These are phyloP conservation scores for Selenicereus undatus DNA, from an alignment of 148 eudicot genomes.

Conservation along the genomic window DNA sequence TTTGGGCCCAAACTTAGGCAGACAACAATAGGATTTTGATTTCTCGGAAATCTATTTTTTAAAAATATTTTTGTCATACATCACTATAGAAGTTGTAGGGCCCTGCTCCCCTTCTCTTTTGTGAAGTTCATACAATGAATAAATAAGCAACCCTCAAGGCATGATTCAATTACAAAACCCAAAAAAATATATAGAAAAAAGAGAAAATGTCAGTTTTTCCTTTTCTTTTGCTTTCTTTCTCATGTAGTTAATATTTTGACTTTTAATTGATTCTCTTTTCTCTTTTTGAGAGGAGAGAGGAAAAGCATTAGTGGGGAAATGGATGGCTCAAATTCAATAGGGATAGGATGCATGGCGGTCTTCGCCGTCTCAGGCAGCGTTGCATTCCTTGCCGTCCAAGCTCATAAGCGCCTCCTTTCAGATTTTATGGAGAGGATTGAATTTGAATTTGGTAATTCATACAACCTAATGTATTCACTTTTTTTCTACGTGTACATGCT, in stretches of 20 bases:
- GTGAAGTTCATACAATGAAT: not conserved
- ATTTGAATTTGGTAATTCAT: constrained; percentile 48
- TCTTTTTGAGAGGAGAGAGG: not conserved
- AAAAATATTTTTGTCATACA: not conserved
- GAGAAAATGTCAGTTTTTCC: not conserved
- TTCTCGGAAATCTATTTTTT: too few species aligned
- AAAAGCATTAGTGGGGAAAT: constrained; percentile 19
- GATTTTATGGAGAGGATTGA: constrained; percentile 73
- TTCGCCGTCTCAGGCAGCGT: constrained; percentile 81
- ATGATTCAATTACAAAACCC: not conserved
- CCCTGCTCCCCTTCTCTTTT: not conserved
- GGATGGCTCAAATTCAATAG: constrained; percentile 42
- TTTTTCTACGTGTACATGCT: not conserved
- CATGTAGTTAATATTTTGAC: not conserved
- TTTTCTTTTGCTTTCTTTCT: constrained; percentile 9
- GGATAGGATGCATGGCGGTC: constrained; percentile 61
- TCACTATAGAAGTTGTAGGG: not conserved
- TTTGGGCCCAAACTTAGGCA: not conserved
- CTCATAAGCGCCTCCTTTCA: constrained; percentile 68
- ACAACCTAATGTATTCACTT: not conserved
- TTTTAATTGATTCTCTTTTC: constrained; percentile 7
- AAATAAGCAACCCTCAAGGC: not conserved
- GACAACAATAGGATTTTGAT: not conserved
- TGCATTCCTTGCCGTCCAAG: constrained; percentile 55
- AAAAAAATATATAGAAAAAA: not conserved